Evolutionary conservation across 768 basidiomycete species (phyloP).

Genomic region (Pilatotrama ljubarskyi): DNA sequence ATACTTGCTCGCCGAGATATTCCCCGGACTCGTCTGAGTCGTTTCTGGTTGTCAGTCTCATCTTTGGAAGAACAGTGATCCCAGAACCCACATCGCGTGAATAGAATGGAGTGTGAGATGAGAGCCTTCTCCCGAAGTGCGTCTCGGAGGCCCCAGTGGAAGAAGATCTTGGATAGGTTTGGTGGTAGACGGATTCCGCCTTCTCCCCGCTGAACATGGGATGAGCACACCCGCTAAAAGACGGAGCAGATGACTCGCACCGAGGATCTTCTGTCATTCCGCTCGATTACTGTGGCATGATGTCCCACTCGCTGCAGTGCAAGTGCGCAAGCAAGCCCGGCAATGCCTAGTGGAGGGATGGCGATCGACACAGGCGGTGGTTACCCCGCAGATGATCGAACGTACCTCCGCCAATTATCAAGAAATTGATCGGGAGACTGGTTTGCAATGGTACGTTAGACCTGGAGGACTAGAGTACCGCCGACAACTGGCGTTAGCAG

Average conservation of each 20-base stretch:
- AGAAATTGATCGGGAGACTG: slow-evolving; percentile 28
- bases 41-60: neutral
- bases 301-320: slow-evolving; percentile 35
- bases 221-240: neutral
- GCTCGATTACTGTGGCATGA: slow-evolving; percentile 34
- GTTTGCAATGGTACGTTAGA: slow-evolving; percentile 15
- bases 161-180: slow-evolving; percentile 38
- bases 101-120: slow-evolving; percentile 23
- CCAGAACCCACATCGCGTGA: slow-evolving; percentile 27
- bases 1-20: slow-evolving; percentile 32
- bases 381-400: neutral
- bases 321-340: slow-evolving; percentile 36
- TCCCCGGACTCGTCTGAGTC: slow-evolving; percentile 29
- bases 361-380: neutral
- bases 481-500: neutral
- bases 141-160: slow-evolving; percentile 36
- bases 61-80: too few species aligned
- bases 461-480: neutral
- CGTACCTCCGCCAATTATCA: slow-evolving; percentile 34
- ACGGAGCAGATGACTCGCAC: neutral
- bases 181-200: slow-evolving; percentile 36
- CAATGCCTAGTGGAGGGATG: slow-evolving; percentile 26
- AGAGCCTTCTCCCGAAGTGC: slow-evolving; percentile 27
- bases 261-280: slow-evolving; percentile 12
- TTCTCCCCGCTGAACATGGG: slow-evolving; percentile 12